These are phyloP conservation scores for Nigrospora oryzae DNA, from an alignment of 2,329 filamentous ascomycete genomes.

Conservation along the genomic window DNA sequence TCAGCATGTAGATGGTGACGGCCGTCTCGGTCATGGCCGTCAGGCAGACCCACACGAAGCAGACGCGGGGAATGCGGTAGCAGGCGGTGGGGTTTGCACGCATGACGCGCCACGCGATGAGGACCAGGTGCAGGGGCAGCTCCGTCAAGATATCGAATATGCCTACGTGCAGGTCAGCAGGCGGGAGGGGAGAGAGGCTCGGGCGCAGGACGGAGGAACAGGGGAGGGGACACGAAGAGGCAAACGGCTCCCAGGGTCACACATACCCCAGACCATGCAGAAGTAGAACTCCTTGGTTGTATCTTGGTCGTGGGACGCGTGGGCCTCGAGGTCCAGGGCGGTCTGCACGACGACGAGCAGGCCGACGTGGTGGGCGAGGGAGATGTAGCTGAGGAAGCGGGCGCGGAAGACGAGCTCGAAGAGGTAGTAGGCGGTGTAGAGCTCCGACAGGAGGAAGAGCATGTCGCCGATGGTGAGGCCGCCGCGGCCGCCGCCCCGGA, in stretches of 20 bases:
- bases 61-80: neutral
- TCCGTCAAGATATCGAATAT: neutral
- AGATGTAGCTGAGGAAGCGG: conserved; percentile 7
- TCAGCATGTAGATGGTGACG: conserved; percentile 7
- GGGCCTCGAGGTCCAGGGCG: conserved; percentile 6
- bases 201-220: neutral
- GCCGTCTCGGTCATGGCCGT: conserved; percentile 3
- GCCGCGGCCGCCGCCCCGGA: conserved; percentile 1
- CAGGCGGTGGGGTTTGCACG: neutral
- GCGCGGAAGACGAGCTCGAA: conserved; percentile 9
- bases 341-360: conserved; percentile 8
- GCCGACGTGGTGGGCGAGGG: conserved; percentile 9
- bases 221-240: no score
- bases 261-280: neutral
- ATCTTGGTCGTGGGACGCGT: conserved; percentile 1
- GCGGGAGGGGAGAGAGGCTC: neutral
- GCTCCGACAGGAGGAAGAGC: conserved; percentile 6
- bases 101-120: neutral
- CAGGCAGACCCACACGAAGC: neutral
- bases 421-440: conserved; percentile 9
- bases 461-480: conserved; percentile 6
- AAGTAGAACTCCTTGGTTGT: conserved; percentile 1
- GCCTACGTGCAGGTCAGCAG: neutral
- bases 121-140: neutral
- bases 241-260: no score